A percentile compares a stretch with the other conserved stretches of the same genome.
These are phyloP conservation scores for Fraxinus quadrangulata DNA, from an alignment of 257 asterid genomes.

Conservation along the genomic window DNA sequence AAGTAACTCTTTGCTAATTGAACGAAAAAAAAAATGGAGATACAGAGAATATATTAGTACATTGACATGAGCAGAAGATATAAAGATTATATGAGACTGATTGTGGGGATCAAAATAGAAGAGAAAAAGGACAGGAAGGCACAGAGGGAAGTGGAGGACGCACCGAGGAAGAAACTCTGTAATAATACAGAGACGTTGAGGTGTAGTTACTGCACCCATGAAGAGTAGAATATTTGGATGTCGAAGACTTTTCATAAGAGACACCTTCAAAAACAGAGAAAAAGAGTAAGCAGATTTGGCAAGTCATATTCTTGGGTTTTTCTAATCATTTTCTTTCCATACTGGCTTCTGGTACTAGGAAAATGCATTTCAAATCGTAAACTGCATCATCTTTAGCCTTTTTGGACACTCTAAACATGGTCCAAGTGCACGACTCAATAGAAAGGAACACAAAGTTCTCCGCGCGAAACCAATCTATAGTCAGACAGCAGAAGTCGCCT, in stretches of 20 bases:
- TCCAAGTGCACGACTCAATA: neutral
- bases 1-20: slow-evolving; percentile 2
- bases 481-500: neutral
- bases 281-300: neutral
- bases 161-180: slow-evolving; percentile 99
- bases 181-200: slow-evolving; percentile 86
- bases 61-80: neutral
- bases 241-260: slow-evolving; percentile 87
- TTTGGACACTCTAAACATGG: neutral
- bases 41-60: neutral
- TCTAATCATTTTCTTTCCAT: neutral
- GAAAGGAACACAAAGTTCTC: neutral
- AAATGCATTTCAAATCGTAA: neutral
- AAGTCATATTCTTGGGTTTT: neutral
- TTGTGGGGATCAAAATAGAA: slow-evolving; percentile 5
- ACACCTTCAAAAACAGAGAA: slow-evolving; percentile 60
- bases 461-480: neutral
- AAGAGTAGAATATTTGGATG: slow-evolving; percentile 95
- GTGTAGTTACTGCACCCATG: slow-evolving; percentile 97
- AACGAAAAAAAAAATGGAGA: neutral
- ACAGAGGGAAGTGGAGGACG: slow-evolving; percentile 22
- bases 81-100: neutral
- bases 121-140: slow-evolving; percentile 3
- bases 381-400: slow-evolving; percentile 1
- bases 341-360: slow-evolving; percentile 7